A percentile compares a stretch with the other conserved stretches of the same genome.
phyloP scores from a whole-genome alignment of 495 filamentous ascomycete species.

The Tuber borchii region DNA sequence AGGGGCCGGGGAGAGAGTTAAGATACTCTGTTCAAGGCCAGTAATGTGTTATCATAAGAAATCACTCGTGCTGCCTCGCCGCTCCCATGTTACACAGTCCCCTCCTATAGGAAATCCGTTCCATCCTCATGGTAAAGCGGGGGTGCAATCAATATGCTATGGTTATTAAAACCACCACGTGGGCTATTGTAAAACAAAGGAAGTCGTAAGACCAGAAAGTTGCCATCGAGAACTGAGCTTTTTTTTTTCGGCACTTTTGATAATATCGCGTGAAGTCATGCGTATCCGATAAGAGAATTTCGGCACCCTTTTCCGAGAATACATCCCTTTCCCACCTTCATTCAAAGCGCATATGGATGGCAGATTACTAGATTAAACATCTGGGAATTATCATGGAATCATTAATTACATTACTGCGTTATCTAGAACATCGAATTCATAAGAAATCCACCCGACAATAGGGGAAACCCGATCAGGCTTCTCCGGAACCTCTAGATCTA shows the following conservation, averaged over 20 bases:
- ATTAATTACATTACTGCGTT: not conserved
- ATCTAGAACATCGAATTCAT: not conserved
- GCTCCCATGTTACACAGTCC: not conserved
- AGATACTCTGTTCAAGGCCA: no score
- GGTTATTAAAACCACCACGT: no score
- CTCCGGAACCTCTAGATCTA: conserved; percentile 1
- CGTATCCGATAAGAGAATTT: not conserved
- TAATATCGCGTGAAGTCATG: not conserved
- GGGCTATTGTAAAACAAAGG: no score
- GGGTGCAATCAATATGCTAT: not conserved
- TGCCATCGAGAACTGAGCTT: not conserved
- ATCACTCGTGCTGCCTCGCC: not conserved
- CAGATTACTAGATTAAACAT: not conserved
- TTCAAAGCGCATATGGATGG: not conserved
- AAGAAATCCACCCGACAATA: not conserved
- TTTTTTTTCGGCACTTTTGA: not conserved
- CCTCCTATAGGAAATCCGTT: not conserved
- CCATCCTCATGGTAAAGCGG: not conserved
- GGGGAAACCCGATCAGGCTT: not conserved
- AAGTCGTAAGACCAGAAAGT: not conserved
- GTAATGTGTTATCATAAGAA: not conserved
- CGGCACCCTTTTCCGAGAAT: not conserved
- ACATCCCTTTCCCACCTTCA: not conserved
- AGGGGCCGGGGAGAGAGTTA: no score
- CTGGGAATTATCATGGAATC: not conserved